Conservation (phyloP, 2,329 filamentous ascomycete genomes). For the Xylaria sp. region DNA sequence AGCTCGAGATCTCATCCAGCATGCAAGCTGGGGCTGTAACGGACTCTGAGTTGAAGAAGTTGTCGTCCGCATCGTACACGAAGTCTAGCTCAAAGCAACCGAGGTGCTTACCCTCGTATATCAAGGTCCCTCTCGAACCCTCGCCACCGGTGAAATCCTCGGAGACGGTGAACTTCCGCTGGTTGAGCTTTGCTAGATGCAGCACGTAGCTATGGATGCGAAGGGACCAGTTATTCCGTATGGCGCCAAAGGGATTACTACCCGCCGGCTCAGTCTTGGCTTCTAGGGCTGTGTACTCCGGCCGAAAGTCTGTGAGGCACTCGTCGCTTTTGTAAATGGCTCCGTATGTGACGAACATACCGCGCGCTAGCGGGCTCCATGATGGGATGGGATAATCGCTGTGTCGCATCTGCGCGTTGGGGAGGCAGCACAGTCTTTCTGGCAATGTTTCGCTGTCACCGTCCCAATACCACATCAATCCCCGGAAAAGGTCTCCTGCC, state of each 20-base stretch:
- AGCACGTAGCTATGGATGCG: constrained; percentile 11
- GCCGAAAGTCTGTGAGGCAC: constrained; percentile 1
- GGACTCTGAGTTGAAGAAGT: neutral
- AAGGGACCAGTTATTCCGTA: constrained; percentile 1
- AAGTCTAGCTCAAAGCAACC: constrained; percentile 14
- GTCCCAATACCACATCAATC: constrained; percentile 13
- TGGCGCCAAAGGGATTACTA: constrained; percentile 1
- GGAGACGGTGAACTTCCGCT: neutral
- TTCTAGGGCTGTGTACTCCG: constrained; percentile 1
- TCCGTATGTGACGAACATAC: constrained; percentile 1
- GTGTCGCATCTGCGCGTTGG: neutral
- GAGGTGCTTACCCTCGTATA: constrained; percentile 3
- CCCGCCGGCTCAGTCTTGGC: constrained; percentile 2
- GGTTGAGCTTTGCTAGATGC: constrained; percentile 1
- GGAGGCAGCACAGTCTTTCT: constrained; percentile 1
- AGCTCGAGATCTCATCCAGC: constrained; percentile 11
- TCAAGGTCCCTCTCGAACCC: constrained; percentile 2
- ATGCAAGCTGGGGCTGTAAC: neutral
- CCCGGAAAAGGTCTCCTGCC: constrained; percentile 10
- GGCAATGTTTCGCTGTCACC: constrained; percentile 1
- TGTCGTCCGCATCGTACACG: constrained; percentile 7
- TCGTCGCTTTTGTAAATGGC: constrained; percentile 8
- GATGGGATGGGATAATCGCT: neutral
- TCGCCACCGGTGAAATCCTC: constrained; percentile 8
- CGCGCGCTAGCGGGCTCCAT: constrained; percentile 4